Percentiles rank a stretch among this genome's conserved stretches.
phyloP scores from a whole-genome alignment of 139 green algal genomes.

The Pleodorina starrii region DNA sequence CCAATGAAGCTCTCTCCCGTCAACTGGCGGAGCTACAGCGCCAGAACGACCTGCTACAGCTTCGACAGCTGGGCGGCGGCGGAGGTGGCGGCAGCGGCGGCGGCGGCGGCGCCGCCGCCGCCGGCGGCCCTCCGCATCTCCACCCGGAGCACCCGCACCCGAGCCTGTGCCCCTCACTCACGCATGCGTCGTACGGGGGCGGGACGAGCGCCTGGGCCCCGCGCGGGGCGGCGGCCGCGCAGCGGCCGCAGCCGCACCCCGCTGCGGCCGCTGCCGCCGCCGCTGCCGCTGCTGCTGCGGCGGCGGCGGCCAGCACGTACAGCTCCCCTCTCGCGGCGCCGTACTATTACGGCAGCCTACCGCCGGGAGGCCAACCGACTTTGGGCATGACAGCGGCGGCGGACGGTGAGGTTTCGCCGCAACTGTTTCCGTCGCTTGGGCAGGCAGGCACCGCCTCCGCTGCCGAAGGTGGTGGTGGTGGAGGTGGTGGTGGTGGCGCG shows the following conservation, averaged over 20 bases:
- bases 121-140: too few species aligned
- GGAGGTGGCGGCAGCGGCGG: background rate
- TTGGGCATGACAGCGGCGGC: background rate
- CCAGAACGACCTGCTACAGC: constrained; percentile 49
- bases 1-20: background rate
- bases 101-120: background rate
- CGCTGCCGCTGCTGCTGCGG: background rate
- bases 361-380: background rate
- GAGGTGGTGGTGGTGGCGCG: too few species aligned
- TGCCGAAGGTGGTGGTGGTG: background rate
- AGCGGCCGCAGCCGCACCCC: background rate
- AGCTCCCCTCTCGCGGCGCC: background rate
- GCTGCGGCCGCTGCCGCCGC: background rate
- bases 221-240: background rate
- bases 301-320: background rate
- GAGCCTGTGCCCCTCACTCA: too few species aligned
- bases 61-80: constrained; percentile 20
- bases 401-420: background rate
- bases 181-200: too few species aligned
- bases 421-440: background rate
- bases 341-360: constrained; percentile 17
- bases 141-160: too few species aligned
- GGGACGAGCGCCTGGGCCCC: too few species aligned
- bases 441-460: too few species aligned
- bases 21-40: constrained; percentile 42